A percentile compares a stretch with the other conserved stretches of the same genome.
These are phyloP conservation scores for Botryotinia narcissicola DNA, from an alignment of 2,329 filamentous ascomycete species.

Conservation along the genomic window DNA sequence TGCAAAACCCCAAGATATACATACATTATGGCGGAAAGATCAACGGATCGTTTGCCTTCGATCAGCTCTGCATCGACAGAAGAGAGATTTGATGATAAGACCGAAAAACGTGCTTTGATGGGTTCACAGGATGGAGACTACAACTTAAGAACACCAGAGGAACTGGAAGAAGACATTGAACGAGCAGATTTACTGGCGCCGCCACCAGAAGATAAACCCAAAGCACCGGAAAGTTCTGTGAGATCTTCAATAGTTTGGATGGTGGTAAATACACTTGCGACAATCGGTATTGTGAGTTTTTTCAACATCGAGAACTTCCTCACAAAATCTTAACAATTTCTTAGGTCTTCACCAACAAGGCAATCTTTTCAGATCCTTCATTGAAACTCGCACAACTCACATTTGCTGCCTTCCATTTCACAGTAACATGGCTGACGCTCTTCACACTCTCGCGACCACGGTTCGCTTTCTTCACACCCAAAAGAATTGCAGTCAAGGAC, in stretches of 20 bases:
- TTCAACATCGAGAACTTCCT: neutral
- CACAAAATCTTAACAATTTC: neutral
- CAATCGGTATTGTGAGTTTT: constrained; percentile 57
- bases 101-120: constrained; percentile 29
- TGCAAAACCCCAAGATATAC: neutral
- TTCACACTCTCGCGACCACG: constrained; percentile 57
- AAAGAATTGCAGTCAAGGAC: constrained; percentile 52
- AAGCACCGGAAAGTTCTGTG: constrained; percentile 38
- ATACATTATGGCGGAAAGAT: constrained; percentile 33
- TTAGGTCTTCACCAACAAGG: constrained; percentile 64
- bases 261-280: constrained; percentile 59
- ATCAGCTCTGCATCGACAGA: constrained; percentile 35
- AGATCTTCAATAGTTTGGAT: constrained; percentile 53
- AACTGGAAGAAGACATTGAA: constrained; percentile 43
- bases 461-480: constrained; percentile 58
- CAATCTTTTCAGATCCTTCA: constrained; percentile 62
- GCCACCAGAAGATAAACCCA: constrained; percentile 38
- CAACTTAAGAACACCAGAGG: constrained; percentile 34
- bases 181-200: constrained; percentile 44
- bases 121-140: constrained; percentile 28
- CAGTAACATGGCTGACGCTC: constrained; percentile 63
- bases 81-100: constrained; percentile 32
- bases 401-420: constrained; percentile 68
- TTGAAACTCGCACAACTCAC: constrained; percentile 62
- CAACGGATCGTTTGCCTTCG: constrained; percentile 30